These are phyloP conservation scores for Sugiyamaella lignohabitans DNA, from an alignment of 805 yeast genomes.

Conservation along the genomic window DNA sequence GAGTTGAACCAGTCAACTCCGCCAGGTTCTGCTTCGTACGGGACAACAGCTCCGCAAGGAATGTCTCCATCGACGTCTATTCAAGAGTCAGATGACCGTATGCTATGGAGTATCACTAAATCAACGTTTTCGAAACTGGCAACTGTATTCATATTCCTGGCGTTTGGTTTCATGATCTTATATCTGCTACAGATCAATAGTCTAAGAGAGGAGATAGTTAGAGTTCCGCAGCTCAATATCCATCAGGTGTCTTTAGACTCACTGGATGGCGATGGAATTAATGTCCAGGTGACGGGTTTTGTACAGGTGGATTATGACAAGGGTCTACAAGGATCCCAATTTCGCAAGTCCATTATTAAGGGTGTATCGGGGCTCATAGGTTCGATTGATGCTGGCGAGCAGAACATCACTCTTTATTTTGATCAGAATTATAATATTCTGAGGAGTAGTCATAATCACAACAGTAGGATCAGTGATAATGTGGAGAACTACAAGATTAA, in stretches of 20 bases:
- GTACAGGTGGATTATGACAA: conserved; percentile 13
- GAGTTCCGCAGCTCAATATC: conserved; percentile 10
- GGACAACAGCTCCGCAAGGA: too few species aligned
- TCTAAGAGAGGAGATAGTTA: conserved; percentile 10
- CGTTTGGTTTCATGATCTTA: not conserved
- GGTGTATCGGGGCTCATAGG: conserved; percentile 6
- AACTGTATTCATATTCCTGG: not conserved
- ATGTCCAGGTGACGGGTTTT: conserved; percentile 14
- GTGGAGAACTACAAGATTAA: too few species aligned
- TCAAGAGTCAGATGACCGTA: too few species aligned
- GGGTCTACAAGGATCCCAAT: conserved; percentile 6
- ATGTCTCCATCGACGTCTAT: too few species aligned
- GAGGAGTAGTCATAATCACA: too few species aligned
- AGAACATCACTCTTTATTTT: conserved; percentile 12
- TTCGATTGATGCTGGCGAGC: conserved; percentile 7
- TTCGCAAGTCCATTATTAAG: conserved; percentile 8
- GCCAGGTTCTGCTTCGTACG: too few species aligned
- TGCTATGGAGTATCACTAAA: not conserved
- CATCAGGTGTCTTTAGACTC: conserved; percentile 11
- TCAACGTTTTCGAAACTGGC: not conserved
- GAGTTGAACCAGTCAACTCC: not conserved
- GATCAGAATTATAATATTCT: conserved; percentile 3
- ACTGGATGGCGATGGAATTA: conserved; percentile 14
- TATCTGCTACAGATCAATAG: not conserved
- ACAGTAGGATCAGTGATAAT: too few species aligned